phyloP scores from a whole-genome alignment of 1,284 basidiomycete species.

The Kalmanozyma brasiliensis region DNA sequence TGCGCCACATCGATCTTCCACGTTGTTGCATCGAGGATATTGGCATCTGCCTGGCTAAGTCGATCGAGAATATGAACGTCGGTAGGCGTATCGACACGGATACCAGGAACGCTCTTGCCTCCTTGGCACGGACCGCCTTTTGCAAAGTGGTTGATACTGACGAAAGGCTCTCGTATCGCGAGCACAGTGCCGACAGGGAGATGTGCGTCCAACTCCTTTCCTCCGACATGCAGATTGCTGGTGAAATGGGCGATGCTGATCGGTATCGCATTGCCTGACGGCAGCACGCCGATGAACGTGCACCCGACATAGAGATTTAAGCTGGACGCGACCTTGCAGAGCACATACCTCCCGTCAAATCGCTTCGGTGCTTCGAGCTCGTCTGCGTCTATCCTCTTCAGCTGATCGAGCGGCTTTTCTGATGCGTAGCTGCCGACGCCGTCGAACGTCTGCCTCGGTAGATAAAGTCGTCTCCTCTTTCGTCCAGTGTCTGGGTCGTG shows the following conservation, averaged over 20 bases:
- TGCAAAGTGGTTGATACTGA: constrained; percentile 57
- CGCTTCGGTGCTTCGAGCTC: constrained; percentile 53
- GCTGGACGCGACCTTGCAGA: constrained; percentile 56
- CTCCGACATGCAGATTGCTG: constrained; percentile 45
- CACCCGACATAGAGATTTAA: constrained; percentile 58
- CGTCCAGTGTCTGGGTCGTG: constrained; percentile 32
- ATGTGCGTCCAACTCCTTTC: constrained; percentile 33
- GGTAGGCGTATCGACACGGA: constrained; percentile 64
- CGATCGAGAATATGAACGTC: constrained; percentile 58
- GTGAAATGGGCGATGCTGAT: constrained; percentile 64
- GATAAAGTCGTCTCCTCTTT: constrained; percentile 38
- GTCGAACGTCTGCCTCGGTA: constrained; percentile 59
- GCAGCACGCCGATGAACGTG: constrained; percentile 55
- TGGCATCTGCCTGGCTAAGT: constrained; percentile 13
- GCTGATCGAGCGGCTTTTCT: constrained; percentile 26
- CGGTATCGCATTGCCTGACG: constrained; percentile 50
- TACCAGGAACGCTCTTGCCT: constrained; percentile 52
- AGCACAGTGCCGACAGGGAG: constrained; percentile 60
- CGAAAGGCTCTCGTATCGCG: constrained; percentile 63
- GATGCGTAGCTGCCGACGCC: constrained; percentile 55
- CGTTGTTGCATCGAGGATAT: constrained; percentile 13
- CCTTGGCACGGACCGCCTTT: constrained; percentile 58
- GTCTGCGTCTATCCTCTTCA: constrained; percentile 41
- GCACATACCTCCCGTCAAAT: constrained; percentile 49
- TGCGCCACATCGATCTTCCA: constrained; percentile 34